Base-by-base conservation (phyloP, 2,329 filamentous ascomycete genomes). In the Aspergillus sergii region DNA sequence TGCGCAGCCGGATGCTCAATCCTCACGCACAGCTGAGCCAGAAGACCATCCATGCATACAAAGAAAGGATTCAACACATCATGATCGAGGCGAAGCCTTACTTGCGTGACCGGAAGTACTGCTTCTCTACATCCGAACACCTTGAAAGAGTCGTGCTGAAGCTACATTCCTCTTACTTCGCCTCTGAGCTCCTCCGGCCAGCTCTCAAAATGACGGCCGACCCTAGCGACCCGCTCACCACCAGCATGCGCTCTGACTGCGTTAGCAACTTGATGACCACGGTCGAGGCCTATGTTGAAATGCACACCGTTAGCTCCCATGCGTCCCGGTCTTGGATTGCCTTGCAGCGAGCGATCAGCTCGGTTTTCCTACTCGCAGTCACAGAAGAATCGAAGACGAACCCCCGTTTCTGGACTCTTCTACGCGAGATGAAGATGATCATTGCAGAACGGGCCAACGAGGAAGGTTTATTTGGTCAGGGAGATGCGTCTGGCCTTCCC, bases 151-250 rank as follows among this genome's bases (percentile, higher is more conserved):
- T 87, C 74, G 85, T 84, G 0, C 72, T 89, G 5, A 87, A 88
- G 69, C 76, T 89, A 4, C 87, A 89, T 71, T 84, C 85, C 23
- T 88, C 85, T 9, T 89, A 89, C 72, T 84, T 88, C 63, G 83
- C 83, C 26, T 88, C 86, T 5, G 87, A 89, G 74, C 82, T 89
- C 36, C 88, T 85, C 70, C 82, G 87, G 36, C 86, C 86, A 39
- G 84, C 86, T 28, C 82, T 89, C 69, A 88, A 85, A 69, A 80
- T 83, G 11, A 77, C 79, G 50, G 79, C 78, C 10, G 80, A 83
- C 45, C 46, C 78, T 73, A 65, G 80, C 75, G 70, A 83, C 75
- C 12, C 80, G n/a, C 66, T 68, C 26, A 72, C 71, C 8, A 63
- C 71, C 9, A 72, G 70, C 39, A 75, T 88, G 71, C 82, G 84